Base-by-base conservation (phyloP, 108 stramenopile genomes). In the Asterionellopsis glacialis region DNA sequence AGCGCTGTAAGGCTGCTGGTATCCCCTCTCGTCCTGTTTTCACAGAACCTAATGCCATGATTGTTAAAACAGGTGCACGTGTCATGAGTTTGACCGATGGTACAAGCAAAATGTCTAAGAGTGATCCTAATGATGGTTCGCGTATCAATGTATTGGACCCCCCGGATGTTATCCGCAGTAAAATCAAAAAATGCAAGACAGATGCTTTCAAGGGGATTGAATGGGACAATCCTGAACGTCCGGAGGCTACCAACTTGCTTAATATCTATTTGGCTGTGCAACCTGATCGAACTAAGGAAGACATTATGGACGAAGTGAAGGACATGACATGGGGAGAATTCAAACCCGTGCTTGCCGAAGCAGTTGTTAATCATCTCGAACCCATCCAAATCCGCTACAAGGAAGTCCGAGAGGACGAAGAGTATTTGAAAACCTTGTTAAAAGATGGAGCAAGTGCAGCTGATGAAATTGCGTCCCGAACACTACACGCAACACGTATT, bases 71-170 rank as follows among this genome's bases (percentile, higher is more conserved):
- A 14, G 97, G 96, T 4, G 97, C 96, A 6, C 94, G 99, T 9
- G 80, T 99, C 25, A 99, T 99, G 99, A 93, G 90, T 67, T 82
- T 99, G 51, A 83, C 87, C 13, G 97, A 99, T 60, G 98, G 97
- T 9, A 91, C 77, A 19, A 74, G 65, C 28, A 99, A 99, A 76
- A 99, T 99, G 99, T 95, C 93, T 70, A 99, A 99, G 72, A 80
- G 77, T 21, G 98, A 96, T 57, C 79, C 93, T 9, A 83, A 75
- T 26, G 97, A 97, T 63, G 64, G 24, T 43, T 92, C 90, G 19
- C 77, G 99, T 41, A 99, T 99, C 72, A 97, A 98, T 75, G 79
- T 99, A 21, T 70, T 90, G 44, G 99, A 99, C 67, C 73, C 93
- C 12, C 95, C 97, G 0, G 83, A 98, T 15, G 68, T 83, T 19